These are phyloP conservation scores for Aspergillus puulaauensis DNA, from an alignment of 2,329 filamentous ascomycete genomes.

Conservation along the genomic window DNA sequence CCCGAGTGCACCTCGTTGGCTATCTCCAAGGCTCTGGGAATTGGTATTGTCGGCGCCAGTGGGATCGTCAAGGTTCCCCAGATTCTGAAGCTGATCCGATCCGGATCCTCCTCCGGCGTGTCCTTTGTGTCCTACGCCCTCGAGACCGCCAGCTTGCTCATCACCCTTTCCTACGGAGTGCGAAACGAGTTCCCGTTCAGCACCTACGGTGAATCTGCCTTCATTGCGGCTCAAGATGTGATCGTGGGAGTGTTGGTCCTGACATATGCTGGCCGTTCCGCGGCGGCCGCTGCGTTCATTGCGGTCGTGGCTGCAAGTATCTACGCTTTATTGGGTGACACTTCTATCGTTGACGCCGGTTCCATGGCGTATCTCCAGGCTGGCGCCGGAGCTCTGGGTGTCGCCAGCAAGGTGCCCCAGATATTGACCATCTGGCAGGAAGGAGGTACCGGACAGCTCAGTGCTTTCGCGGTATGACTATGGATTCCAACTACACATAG, in stretches of 20 bases:
- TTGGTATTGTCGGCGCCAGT: slow-evolving; percentile 88
- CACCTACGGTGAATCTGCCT: slow-evolving; percentile 91
- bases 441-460: slow-evolving; percentile 91
- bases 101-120: slow-evolving; percentile 77
- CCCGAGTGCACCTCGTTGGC: slow-evolving; percentile 82
- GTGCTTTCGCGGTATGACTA: slow-evolving; percentile 80
- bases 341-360: slow-evolving; percentile 64
- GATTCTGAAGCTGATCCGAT: slow-evolving; percentile 85
- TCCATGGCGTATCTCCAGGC: slow-evolving; percentile 76
- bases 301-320: slow-evolving; percentile 69
- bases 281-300: slow-evolving; percentile 73
- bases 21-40: slow-evolving; percentile 86
- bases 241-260: slow-evolving; percentile 84
- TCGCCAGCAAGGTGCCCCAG: slow-evolving; percentile 92
- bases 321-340: slow-evolving; percentile 66
- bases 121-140: slow-evolving; percentile 90
- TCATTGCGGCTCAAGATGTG: slow-evolving; percentile 91
- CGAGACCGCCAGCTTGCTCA: slow-evolving; percentile 84
- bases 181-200: slow-evolving; percentile 92
- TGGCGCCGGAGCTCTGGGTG: slow-evolving; percentile 75
- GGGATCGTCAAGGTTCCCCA: slow-evolving; percentile 95
- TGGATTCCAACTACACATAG: neutral
- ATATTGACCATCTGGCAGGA: slow-evolving; percentile 81
- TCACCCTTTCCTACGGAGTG: slow-evolving; percentile 87
- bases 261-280: slow-evolving; percentile 70